Evolutionary conservation across 2,329 filamentous ascomycete species (phyloP).

Genomic region (Sphaceloma murrayae): DNA sequence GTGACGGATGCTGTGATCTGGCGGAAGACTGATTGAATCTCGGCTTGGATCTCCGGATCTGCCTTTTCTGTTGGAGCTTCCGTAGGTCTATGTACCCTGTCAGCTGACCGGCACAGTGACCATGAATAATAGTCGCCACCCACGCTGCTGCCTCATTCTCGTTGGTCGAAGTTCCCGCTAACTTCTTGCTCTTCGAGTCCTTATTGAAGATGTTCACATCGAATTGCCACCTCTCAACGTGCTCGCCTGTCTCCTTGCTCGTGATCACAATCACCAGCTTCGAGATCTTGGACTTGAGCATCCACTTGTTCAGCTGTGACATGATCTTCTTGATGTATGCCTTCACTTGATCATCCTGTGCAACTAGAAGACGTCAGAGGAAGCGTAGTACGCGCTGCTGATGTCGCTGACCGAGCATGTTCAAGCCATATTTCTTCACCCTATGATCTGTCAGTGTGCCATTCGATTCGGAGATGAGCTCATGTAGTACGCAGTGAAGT

Average conservation of each 20-base stretch:
- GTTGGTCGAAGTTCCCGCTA: constrained; percentile 44
- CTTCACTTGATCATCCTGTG: constrained; percentile 94
- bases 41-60: constrained; percentile 84
- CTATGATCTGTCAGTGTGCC: constrained; percentile 28
- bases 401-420: constrained; percentile 65
- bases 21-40: constrained; percentile 93
- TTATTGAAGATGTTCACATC: constrained; percentile 60
- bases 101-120: no score
- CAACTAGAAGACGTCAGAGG: constrained; percentile 47
- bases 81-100: constrained; percentile 19
- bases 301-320: constrained; percentile 95
- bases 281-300: constrained; percentile 91
- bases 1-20: constrained; percentile 98
- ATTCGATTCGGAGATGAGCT: background rate
- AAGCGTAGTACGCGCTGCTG: background rate
- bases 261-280: constrained; percentile 96
- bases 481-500: constrained; percentile 72
- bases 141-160: constrained; percentile 57
- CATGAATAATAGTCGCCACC: no score
- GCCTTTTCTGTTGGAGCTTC: constrained; percentile 57
- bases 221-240: constrained; percentile 97
- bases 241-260: constrained; percentile 90
- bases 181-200: constrained; percentile 36
- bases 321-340: constrained; percentile 99
- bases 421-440: constrained; percentile 98